phyloP scores from a whole-genome alignment of 805 yeast genomes.

The Pichia sporocuriosa region DNA sequence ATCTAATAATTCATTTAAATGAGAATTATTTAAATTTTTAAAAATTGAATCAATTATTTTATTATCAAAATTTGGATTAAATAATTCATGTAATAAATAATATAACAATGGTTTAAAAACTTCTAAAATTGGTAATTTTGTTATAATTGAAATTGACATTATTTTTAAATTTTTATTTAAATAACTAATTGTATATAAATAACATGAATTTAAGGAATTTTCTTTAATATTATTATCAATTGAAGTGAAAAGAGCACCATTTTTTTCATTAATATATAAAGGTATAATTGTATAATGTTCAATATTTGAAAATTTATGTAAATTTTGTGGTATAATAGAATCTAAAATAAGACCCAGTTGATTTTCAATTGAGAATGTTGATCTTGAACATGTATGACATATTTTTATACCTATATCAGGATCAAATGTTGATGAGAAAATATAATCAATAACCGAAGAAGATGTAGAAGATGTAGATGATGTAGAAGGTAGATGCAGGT shows the following conservation, averaged over 20 bases:
- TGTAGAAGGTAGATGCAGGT: too few relatives aligned
- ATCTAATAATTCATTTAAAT: conserved; percentile 25
- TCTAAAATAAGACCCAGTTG: conserved; percentile 33
- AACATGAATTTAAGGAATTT: conserved; percentile 15
- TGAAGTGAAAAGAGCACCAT: conserved; percentile 16
- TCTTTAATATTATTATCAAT: conserved; percentile 8
- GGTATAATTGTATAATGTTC: conserved; percentile 55
- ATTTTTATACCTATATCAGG: conserved; percentile 66
- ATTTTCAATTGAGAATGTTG: conserved; percentile 44
- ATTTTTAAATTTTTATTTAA: conserved; percentile 35
- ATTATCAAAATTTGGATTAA: conserved; percentile 14
- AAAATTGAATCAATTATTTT: conserved; percentile 10
- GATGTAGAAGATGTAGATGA: too few relatives aligned
- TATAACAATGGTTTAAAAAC: conserved; percentile 43
- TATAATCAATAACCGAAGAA: conserved; percentile 18
- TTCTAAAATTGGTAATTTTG: conserved; percentile 38
- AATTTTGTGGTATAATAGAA: conserved; percentile 29
- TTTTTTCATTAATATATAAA: conserved; percentile 30
- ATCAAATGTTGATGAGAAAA: conserved; percentile 71
- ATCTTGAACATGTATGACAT: conserved; percentile 51
- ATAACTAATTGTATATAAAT: conserved; percentile 26
- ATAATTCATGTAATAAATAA: conserved; percentile 39
- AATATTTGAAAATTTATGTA: conserved; percentile 37
- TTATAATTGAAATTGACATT: conserved; percentile 41
- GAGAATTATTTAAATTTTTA: conserved; percentile 18